These are phyloP conservation scores for Leccinum olivaceopallidum DNA, from an alignment of 768 basidiomycete genomes.

Conservation along the genomic window DNA sequence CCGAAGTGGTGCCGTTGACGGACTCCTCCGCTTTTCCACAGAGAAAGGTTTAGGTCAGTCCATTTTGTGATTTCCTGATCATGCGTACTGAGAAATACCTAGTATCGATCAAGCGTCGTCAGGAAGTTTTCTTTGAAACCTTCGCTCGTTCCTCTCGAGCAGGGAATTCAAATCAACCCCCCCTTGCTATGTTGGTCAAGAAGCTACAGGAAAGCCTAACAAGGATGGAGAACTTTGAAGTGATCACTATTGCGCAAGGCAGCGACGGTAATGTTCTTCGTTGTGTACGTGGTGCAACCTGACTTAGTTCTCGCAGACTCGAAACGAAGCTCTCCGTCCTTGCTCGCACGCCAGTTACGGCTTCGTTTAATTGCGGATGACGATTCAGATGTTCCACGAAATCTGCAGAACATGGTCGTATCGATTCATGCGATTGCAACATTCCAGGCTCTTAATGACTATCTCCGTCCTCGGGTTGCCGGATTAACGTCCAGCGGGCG, in stretches of 20 bases:
- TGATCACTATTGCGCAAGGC: constrained; percentile 82
- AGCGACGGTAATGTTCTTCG: constrained; percentile 59
- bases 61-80: constrained; percentile 1
- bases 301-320: constrained; percentile 54
- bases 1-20: constrained; percentile 91
- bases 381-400: constrained; percentile 84
- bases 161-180: constrained; percentile 48
- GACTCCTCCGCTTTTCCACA: constrained; percentile 78
- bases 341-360: constrained; percentile 90
- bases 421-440: constrained; percentile 99
- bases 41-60: constrained; percentile 47
- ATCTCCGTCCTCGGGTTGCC: constrained; percentile 86
- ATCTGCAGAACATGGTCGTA: constrained; percentile 86
- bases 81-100: constrained; percentile 8
- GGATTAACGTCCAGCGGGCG: constrained; percentile 65
- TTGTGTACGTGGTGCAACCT: constrained; percentile 7
- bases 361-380: constrained; percentile 89
- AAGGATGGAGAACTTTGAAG: constrained; percentile 94
- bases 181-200: constrained; percentile 82
- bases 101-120: constrained; percentile 69
- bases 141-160: constrained; percentile 60
- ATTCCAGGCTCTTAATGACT: constrained; percentile 96
- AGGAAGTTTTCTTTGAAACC: constrained; percentile 77
- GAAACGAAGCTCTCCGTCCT: constrained; percentile 85
- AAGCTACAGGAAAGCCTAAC: constrained; percentile 96